Conservation (phyloP, 352 stramenopile species). For the Globisporangium viniferum region DNA sequence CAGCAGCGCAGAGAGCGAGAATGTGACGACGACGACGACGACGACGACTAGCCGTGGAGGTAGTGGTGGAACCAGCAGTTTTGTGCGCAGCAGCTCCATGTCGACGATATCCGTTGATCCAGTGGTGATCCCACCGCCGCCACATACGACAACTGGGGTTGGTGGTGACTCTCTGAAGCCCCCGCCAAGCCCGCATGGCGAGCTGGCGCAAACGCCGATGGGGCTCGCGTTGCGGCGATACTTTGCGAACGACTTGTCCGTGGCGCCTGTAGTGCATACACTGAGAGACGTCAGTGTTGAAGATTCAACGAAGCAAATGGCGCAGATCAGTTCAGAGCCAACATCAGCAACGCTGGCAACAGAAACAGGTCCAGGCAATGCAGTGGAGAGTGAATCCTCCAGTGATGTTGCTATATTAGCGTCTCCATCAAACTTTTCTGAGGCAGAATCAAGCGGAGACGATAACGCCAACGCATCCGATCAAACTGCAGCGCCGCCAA, state of each 20-base stretch:
- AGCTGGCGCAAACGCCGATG: constrained; percentile 58
- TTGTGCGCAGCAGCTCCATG: constrained; percentile 13
- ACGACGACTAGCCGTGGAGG: neutral
- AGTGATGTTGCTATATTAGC: neutral
- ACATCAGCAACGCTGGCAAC: neutral
- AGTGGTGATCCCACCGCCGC: constrained; percentile 13
- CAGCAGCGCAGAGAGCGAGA: neutral
- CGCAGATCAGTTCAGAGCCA: neutral
- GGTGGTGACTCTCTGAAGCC: neutral
- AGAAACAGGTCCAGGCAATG: neutral
- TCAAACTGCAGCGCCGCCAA: neutral
- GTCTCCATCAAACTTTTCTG: neutral
- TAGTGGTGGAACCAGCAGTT: constrained; percentile 1
- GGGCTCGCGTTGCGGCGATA: constrained; percentile 44
- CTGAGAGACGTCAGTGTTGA: neutral
- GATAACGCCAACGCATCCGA: neutral
- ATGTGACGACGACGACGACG: neutral
- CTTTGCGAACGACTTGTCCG: constrained; percentile 39
- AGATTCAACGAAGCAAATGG: neutral
- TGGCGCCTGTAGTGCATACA: neutral
- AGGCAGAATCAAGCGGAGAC: neutral
- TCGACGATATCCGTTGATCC: constrained; percentile 15
- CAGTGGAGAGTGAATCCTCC: neutral
- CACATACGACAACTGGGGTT: neutral
- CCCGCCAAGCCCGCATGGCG: constrained; percentile 35